phyloP scores from a whole-genome alignment of 768 basidiomycete genomes.

The Phylloporus rhodoxanthus region DNA sequence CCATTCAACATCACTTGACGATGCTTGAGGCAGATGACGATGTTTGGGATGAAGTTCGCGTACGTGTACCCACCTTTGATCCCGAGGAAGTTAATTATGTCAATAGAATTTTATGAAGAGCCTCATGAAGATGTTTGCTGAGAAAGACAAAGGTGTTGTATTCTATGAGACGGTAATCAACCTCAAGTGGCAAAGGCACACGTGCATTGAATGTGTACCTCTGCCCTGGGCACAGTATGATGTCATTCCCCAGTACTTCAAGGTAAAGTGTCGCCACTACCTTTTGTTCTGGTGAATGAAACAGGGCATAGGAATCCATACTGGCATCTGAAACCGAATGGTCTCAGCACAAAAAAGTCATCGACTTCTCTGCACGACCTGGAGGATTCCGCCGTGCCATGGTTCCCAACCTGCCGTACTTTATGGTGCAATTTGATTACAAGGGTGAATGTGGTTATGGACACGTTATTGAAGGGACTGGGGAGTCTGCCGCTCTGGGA shows the following conservation, averaged over 20 bases:
- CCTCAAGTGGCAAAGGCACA: constrained; percentile 85
- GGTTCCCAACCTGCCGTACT: constrained; percentile 96
- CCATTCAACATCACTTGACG: constrained; percentile 87
- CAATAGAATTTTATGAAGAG: constrained; percentile 79
- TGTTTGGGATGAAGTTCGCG: constrained; percentile 95
- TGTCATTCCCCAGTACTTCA: constrained; percentile 88
- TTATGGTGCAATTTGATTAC: constrained; percentile 98
- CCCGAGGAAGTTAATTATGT: constrained; percentile 1
- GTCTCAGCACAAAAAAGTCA: constrained; percentile 97
- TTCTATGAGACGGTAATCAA: constrained; percentile 93
- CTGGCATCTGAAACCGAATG: constrained; percentile 90
- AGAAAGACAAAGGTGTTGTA: constrained; percentile 87
- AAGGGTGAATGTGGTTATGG: constrained; percentile 98
- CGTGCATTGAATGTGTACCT: constrained; percentile 90
- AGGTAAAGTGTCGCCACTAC: constrained; percentile 38
- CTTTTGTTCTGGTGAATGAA: constrained; percentile 8
- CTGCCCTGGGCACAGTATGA: constrained; percentile 87
- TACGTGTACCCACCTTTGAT: constrained; percentile 33
- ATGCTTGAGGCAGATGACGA: constrained; percentile 95
- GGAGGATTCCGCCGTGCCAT: constrained; percentile 93
- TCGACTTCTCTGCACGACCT: constrained; percentile 84
- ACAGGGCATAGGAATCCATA: constrained; percentile 72
- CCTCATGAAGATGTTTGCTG: constrained; percentile 89
- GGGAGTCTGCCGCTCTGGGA: constrained; percentile 54
- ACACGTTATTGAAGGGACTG: constrained; percentile 92